These are phyloP conservation scores for Capillidium heterosporum DNA, from an alignment of 371 early-diverging fungal genomes.

Conservation along the genomic window DNA sequence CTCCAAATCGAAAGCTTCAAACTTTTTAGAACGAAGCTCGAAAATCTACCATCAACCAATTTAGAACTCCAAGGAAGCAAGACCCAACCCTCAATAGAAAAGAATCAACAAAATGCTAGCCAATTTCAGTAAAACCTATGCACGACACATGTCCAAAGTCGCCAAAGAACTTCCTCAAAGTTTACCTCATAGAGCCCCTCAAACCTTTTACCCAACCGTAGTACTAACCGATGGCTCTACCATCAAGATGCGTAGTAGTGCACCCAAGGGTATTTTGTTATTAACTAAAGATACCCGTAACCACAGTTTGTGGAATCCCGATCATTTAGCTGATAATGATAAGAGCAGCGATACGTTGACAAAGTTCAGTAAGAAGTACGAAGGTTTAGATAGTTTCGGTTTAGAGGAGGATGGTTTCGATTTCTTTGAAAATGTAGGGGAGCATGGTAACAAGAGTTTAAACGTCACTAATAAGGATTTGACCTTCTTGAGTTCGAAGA, in stretches of 20 bases:
- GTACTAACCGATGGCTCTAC: conserved; percentile 80
- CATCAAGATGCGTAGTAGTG: conserved; percentile 63
- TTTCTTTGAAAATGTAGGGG: not conserved
- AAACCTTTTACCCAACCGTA: conserved; percentile 63
- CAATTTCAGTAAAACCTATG: too few relatives aligned
- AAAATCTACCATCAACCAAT: too few relatives aligned
- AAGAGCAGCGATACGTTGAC: conserved; percentile 31
- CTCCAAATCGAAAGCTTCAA: too few relatives aligned
- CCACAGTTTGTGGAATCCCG: conserved; percentile 86
- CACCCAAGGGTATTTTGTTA: conserved; percentile 63
- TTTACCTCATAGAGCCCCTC: conserved; percentile 18
- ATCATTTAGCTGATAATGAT: conserved; percentile 32
- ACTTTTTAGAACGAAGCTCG: too few relatives aligned
- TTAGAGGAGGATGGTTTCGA: conserved; percentile 6
- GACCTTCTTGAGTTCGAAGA: not conserved
- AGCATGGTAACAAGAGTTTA: not conserved
- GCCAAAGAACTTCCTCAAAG: too few relatives aligned
- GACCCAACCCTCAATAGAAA: too few relatives aligned
- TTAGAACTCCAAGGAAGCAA: too few relatives aligned
- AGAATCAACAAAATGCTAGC: too few relatives aligned
- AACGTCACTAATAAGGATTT: conserved; percentile 2
- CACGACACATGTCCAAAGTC: too few relatives aligned
- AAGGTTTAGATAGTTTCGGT: conserved; percentile 35
- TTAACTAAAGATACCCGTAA: conserved; percentile 82
- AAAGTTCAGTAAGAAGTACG: conserved; percentile 56